Conservation (phyloP, 2,329 filamentous ascomycete species). For the Daldinia sp. region DNA sequence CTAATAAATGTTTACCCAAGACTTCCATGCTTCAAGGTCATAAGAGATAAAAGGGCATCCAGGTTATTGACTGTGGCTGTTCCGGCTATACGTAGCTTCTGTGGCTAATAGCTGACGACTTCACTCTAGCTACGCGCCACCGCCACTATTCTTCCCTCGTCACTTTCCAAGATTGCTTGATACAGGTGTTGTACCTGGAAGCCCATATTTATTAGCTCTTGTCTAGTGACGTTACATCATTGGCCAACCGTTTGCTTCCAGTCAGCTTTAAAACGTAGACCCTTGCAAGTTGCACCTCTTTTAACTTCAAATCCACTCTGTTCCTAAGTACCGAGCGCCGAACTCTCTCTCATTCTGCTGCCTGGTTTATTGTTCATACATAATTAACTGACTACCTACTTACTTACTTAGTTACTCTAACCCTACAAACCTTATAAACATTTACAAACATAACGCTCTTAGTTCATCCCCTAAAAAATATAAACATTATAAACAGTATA, state of each 20-base stretch:
- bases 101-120: constrained; percentile 25
- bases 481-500: background rate
- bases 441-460: background rate
- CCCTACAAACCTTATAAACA: background rate
- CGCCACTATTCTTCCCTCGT: background rate
- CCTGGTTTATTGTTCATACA: background rate
- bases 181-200: background rate
- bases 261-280: background rate
- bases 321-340: background rate
- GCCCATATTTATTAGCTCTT: background rate
- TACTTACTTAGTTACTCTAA: background rate
- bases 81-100: background rate
- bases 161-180: background rate
- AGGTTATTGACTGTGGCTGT: constrained; percentile 16
- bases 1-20: constrained; percentile 1
- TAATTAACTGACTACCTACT: background rate
- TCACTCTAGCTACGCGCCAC: background rate
- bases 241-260: background rate
- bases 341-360: background rate
- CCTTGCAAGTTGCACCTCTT: background rate
- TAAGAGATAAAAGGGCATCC: background rate
- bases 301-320: background rate
- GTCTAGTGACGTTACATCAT: background rate
- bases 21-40: background rate
- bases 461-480: background rate